Percentiles rank a stretch among this genome's conserved stretches.
Conservation (phyloP, 139 green algal genomes). For the Eudorina sp. region DNA sequence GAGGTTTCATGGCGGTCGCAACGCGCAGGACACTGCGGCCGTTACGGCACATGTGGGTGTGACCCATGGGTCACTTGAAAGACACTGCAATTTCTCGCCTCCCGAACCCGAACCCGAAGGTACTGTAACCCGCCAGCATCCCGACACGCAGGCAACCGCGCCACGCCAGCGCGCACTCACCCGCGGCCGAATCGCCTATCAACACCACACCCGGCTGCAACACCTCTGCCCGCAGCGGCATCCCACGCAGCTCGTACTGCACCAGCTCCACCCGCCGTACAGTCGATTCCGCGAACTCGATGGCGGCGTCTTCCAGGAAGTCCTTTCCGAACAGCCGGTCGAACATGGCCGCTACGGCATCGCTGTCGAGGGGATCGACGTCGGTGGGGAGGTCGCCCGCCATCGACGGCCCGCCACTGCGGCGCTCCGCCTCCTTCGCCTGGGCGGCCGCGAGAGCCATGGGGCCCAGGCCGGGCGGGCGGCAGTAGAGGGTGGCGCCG, state of each 20-base stretch:
- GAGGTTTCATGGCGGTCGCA: background rate
- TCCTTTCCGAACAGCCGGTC: background rate
- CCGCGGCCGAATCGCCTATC: conserved; percentile 28
- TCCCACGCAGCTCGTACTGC: conserved; percentile 19
- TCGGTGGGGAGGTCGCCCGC: background rate
- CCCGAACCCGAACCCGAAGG: background rate
- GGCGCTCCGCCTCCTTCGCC: background rate
- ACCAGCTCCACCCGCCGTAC: conserved; percentile 24
- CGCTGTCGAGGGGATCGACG: background rate
- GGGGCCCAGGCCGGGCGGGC: background rate
- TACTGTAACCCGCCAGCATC: background rate
- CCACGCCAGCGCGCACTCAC: background rate
- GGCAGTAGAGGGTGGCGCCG: background rate
- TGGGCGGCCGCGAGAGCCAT: background rate
- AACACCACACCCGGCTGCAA: conserved; percentile 4
- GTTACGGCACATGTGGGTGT: background rate
- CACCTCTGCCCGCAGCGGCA: conserved; percentile 4
- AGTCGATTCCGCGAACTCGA: background rate
- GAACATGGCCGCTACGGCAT: background rate
- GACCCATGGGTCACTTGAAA: background rate
- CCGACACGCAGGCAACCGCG: background rate
- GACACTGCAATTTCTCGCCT: background rate
- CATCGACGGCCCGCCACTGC: background rate
- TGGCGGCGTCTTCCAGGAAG: background rate
- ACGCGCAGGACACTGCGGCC: background rate